These are phyloP conservation scores for Kazachstania taianensis DNA, from an alignment of 805 yeast genomes.

Conservation along the genomic window DNA sequence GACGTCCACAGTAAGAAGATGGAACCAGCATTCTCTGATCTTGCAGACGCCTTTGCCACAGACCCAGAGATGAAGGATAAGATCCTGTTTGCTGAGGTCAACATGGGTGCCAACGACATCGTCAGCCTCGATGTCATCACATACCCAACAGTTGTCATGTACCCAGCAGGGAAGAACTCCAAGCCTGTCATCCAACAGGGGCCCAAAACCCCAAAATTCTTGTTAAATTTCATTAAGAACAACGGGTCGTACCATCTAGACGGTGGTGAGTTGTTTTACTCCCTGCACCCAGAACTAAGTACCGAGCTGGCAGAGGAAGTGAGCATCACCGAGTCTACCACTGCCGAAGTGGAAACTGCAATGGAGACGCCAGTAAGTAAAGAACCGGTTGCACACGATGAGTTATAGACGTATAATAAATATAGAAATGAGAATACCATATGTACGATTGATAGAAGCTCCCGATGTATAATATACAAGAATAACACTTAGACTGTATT, in stretches of 20 bases:
- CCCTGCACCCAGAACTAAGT: slow-evolving; percentile 8
- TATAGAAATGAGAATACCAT: background rate
- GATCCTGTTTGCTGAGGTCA: slow-evolving; percentile 75
- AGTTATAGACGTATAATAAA: slow-evolving; percentile 4
- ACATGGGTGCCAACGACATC: slow-evolving; percentile 85
- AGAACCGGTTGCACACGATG: slow-evolving; percentile 4
- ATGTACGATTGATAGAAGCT: background rate
- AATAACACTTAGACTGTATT: too few species aligned
- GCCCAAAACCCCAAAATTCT: slow-evolving; percentile 60
- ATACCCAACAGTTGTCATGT: slow-evolving; percentile 85
- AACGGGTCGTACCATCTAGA: slow-evolving; percentile 57
- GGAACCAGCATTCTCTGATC: slow-evolving; percentile 81
- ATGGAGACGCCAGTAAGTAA: background rate
- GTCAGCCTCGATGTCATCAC: slow-evolving; percentile 65
- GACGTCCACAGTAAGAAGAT: slow-evolving; percentile 92
- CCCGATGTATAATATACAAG: too few species aligned
- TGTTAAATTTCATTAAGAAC: slow-evolving; percentile 62
- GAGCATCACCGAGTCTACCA: background rate
- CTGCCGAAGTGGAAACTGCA: background rate
- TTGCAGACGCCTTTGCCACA: slow-evolving; percentile 56
- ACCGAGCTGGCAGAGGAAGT: slow-evolving; percentile 8
- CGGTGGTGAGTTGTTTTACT: slow-evolving; percentile 25
- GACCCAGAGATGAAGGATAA: slow-evolving; percentile 40
- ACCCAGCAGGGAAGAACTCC: slow-evolving; percentile 74
- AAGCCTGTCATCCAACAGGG: slow-evolving; percentile 59